A percentile compares a stretch with the other conserved stretches of the same genome.
phyloP scores from a whole-genome alignment of 768 basidiomycete genomes.

The Macrocybe gigantea region DNA sequence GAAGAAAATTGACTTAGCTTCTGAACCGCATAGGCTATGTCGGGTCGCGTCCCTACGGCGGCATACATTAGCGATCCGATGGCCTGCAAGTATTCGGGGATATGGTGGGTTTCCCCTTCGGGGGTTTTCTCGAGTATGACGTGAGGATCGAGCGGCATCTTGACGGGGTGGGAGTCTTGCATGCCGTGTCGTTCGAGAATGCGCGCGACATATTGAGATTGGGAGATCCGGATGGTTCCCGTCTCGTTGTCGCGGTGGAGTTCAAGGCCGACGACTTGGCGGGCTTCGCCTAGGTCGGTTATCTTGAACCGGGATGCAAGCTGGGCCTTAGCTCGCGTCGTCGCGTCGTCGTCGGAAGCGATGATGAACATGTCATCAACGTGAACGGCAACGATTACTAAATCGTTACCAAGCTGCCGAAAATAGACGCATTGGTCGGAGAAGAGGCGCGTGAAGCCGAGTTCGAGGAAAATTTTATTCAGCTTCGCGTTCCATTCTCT shows the following conservation, averaged over 20 bases:
- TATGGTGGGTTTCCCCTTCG: background rate
- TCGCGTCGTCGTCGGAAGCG: constrained; percentile 8
- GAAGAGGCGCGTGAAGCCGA: constrained; percentile 8
- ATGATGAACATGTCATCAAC: constrained; percentile 29
- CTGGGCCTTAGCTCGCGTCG: constrained; percentile 13
- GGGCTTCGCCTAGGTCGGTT: constrained; percentile 19
- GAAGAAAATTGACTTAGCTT: background rate
- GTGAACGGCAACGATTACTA: constrained; percentile 15
- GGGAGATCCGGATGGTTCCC: constrained; percentile 18
- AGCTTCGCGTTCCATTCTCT: constrained; percentile 22
- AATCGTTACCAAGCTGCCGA: background rate
- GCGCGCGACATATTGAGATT: too few relatives aligned
- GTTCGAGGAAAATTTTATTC: constrained; percentile 5
- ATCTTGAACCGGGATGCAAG: constrained; percentile 21
- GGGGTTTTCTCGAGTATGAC: constrained; percentile 10
- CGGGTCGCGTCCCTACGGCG: too few relatives aligned
- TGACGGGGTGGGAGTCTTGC: constrained; percentile 14
- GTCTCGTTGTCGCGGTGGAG: constrained; percentile 12
- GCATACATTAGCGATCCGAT: background rate
- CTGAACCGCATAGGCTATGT: constrained; percentile 13
- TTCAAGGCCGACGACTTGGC: constrained; percentile 25
- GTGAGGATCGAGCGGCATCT: constrained; percentile 18
- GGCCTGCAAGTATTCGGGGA: background rate
- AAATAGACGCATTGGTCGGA: constrained; percentile 1
- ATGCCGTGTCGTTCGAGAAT: constrained; percentile 18